Percentiles rank a stretch among this genome's conserved stretches.
Evolutionary conservation across 1,139 yeast species (phyloP).

Genomic region (Sugiyamaella xylanicola): DNA sequence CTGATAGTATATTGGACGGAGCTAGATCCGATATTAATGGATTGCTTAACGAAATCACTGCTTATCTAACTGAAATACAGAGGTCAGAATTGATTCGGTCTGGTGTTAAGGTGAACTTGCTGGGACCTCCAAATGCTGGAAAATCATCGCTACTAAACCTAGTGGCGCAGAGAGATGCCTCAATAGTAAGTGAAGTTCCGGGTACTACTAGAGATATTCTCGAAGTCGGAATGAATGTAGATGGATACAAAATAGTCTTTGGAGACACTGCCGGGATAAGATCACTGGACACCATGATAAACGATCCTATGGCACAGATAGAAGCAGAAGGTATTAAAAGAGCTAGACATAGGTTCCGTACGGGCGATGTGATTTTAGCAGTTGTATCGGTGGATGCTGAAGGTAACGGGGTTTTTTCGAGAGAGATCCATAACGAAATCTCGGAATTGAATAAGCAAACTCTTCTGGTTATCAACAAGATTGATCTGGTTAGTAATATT

Average conservation of each 20-base stretch:
- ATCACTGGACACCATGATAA: constrained; percentile 35
- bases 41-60: constrained; percentile 51
- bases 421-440: constrained; percentile 34
- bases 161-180: constrained; percentile 77
- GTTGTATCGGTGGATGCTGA: constrained; percentile 37
- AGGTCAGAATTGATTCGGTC: constrained; percentile 65
- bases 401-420: constrained; percentile 1
- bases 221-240: constrained; percentile 77
- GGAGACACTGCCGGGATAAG: constrained; percentile 96
- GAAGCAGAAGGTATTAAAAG: constrained; percentile 83
- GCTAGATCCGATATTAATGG: constrained; percentile 51
- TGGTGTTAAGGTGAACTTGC: constrained; percentile 72
- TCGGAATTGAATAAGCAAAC: constrained; percentile 35
- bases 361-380: constrained; percentile 56
- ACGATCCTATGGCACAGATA: constrained; percentile 51
- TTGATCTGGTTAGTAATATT: constrained; percentile 33
- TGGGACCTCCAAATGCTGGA: constrained; percentile 98
- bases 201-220: constrained; percentile 94
- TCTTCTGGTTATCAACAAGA: constrained; percentile 41
- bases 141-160: constrained; percentile 81
- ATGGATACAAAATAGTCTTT: constrained; percentile 79
- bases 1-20: constrained; percentile 45
- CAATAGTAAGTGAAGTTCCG: constrained; percentile 87
- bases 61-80: constrained; percentile 50
- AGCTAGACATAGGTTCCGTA: constrained; percentile 66